Evolutionary conservation across 1,284 basidiomycete genomes (phyloP).

Genomic region (Apiotrichum montevideense): DNA sequence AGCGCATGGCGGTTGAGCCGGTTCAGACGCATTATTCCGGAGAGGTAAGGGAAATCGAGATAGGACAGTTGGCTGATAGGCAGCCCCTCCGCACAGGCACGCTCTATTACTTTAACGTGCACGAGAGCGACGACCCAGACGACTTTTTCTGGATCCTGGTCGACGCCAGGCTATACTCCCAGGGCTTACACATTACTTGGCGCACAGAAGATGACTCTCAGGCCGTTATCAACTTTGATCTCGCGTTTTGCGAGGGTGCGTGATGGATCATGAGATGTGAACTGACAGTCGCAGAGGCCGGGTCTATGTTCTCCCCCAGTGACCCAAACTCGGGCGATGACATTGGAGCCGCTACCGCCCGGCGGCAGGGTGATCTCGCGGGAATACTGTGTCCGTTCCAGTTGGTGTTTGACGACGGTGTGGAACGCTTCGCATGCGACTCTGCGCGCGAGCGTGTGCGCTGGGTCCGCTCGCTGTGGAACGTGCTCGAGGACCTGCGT

Average conservation of each 20-base stretch:
- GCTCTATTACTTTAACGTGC: slow-evolving; percentile 84
- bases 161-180: slow-evolving; percentile 71
- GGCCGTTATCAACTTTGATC: slow-evolving; percentile 71
- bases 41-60: slow-evolving; percentile 51
- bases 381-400: slow-evolving; percentile 79
- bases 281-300: slow-evolving; percentile 53
- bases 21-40: slow-evolving; percentile 21
- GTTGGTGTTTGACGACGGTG: slow-evolving; percentile 75
- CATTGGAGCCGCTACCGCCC: slow-evolving; percentile 72
- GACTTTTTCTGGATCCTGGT: slow-evolving; percentile 78
- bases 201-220: slow-evolving; percentile 67
- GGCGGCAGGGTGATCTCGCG: slow-evolving; percentile 56
- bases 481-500: slow-evolving; percentile 42
- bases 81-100: slow-evolving; percentile 75
- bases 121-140: slow-evolving; percentile 53
- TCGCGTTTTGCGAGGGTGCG: slow-evolving; percentile 61
- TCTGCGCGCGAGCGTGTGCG: slow-evolving; percentile 72
- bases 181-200: slow-evolving; percentile 75
- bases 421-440: slow-evolving; percentile 74
- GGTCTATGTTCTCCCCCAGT: slow-evolving; percentile 66
- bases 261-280: not conserved
- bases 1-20: not conserved
- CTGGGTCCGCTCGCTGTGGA: slow-evolving; percentile 85
- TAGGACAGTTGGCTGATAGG: not conserved
- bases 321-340: slow-evolving; percentile 72